These are phyloP conservation scores for Artomyces pyxidatus DNA, from an alignment of 768 basidiomycete genomes.

Conservation along the genomic window DNA sequence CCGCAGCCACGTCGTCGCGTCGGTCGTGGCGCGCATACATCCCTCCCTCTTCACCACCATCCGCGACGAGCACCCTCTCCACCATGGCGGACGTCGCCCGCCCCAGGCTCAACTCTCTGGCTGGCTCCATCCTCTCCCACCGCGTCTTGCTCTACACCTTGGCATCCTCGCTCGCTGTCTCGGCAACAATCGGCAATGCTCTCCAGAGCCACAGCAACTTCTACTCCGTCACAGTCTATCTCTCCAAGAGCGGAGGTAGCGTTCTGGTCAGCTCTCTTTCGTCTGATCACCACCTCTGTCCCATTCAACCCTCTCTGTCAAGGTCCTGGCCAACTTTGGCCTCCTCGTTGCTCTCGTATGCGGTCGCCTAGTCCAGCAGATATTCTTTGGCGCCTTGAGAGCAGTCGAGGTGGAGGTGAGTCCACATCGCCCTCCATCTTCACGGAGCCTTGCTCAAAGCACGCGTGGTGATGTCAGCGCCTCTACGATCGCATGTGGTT, in stretches of 20 bases:
- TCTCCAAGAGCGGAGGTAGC: slow-evolving; percentile 91
- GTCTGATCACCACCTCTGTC: background rate
- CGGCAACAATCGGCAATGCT: slow-evolving; percentile 69
- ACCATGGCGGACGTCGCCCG: slow-evolving; percentile 37
- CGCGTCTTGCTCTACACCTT: slow-evolving; percentile 62
- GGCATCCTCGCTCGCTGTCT: slow-evolving; percentile 61
- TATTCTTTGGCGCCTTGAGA: slow-evolving; percentile 89
- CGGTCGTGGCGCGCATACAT: too few relatives aligned
- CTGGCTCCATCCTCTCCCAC: slow-evolving; percentile 47
- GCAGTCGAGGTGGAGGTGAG: slow-evolving; percentile 87
- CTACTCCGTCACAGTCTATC: slow-evolving; percentile 85
- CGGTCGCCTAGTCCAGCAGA: slow-evolving; percentile 69
- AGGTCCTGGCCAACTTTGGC: slow-evolving; percentile 91
- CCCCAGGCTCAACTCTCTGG: slow-evolving; percentile 41
- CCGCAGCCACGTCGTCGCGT: background rate
- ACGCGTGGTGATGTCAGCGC: slow-evolving; percentile 47
- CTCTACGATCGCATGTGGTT: slow-evolving; percentile 96
- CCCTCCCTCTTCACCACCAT: background rate
- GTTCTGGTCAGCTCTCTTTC: slow-evolving; percentile 58
- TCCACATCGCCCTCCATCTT: background rate
- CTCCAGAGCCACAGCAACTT: slow-evolving; percentile 83
- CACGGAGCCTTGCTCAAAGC: background rate
- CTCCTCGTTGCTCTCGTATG: slow-evolving; percentile 68
- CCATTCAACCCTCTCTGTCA: background rate
- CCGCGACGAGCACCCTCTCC: too few relatives aligned